Base-by-base conservation (phyloP, 768 basidiomycete genomes). In the Sarcomyxa edulis region DNA sequence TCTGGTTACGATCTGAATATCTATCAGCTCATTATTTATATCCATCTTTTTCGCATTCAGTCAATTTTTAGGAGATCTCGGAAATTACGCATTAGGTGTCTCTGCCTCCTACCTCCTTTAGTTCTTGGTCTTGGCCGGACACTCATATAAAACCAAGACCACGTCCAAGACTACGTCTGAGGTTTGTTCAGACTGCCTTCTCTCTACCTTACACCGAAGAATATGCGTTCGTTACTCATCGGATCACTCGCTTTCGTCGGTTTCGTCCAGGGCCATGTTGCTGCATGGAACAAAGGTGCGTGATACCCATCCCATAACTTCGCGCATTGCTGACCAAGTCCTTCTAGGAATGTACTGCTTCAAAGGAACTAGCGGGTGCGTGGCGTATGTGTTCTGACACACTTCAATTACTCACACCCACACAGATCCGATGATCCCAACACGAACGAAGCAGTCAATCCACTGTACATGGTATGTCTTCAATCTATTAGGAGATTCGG, bases 371-470 rank as follows among this genome's bases (percentile, higher is more conserved):
- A 16, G 32, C 15, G 32, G n/a, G 7, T 32, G n/a, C 7, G 7
- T 35, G 34, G 34, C 20, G 16, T 12, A 6, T 20, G 19, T 35
- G 8, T 7, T 35, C 33, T 20, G 9, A 2, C 16, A n/a, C 24
- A 16, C 33, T 11, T 35, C 33, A 32, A 9, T 2, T 35, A 21
- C 33, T 10, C 19, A 11, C 12, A n/a, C n/a, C n/a, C n/a, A n/a
- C n/a, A 41, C 24, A 35, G 39, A 21, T 44, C 2, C 1, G 54
- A 61, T 34, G 50, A 66, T 38, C 44, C 49, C 25, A 52, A 65
- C 22, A 54, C 57, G 0, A 59, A 59, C 29, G 49, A 44, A 5
- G 53, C 57, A 3, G 60, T 34, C 19, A 34, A 19, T 34, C 33
- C 33, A 15, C 9, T 34, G 33, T 19, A 22, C 16, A 18, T 14